Base-by-base conservation (phyloP, 441 rosid genomes). In the Monsonia emarginata region DNA sequence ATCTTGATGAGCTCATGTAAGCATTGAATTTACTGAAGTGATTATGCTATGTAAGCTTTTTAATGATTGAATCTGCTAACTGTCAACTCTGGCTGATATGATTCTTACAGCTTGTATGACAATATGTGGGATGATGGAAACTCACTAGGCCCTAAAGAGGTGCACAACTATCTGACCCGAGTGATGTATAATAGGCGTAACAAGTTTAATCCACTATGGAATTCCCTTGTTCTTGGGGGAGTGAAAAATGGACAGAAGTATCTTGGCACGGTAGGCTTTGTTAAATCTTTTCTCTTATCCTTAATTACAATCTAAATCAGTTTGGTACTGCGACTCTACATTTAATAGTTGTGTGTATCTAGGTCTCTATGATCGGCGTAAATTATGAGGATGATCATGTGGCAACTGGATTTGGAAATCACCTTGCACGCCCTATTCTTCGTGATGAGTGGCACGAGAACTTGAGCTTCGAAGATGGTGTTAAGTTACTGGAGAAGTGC, bases 71-170 rank as follows among this genome's bases (percentile, higher is more conserved):
- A 65, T 24, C 44, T 42, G 48, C 52, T 36, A 4, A 44, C 30
- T 14, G 19, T 44, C 27, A 3, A 40, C 61, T 75, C 59, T 64
- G 69, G 42, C 31, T 48, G 62, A 54, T 76, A 59, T 26, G 13
- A 63, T 75, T 44, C n/a, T 73, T 79, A 72, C 85, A 94, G 97
- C 81, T 77, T 94, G 67, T 73, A 94, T 69, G 99, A 94, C 85
- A 88, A 91, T 66, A 91, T 94, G 99, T 91, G 99, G 97, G 99
- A 94, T 83, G 99, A 94, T 74, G 95, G 95, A 16, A 91, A 94
- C 77, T 91, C 99, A n/a, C 76, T 91, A 82, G 98, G 97, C 66
- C 99, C 99, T 13, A 94, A 94, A 76, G 97, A 94, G 86, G 85
- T 94, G 78, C 99, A 89, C 83, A 94, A 77, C 84, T 94, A 91